These are phyloP conservation scores for Lentinula raphanica DNA, from an alignment of 768 basidiomycete genomes.

Conservation along the genomic window DNA sequence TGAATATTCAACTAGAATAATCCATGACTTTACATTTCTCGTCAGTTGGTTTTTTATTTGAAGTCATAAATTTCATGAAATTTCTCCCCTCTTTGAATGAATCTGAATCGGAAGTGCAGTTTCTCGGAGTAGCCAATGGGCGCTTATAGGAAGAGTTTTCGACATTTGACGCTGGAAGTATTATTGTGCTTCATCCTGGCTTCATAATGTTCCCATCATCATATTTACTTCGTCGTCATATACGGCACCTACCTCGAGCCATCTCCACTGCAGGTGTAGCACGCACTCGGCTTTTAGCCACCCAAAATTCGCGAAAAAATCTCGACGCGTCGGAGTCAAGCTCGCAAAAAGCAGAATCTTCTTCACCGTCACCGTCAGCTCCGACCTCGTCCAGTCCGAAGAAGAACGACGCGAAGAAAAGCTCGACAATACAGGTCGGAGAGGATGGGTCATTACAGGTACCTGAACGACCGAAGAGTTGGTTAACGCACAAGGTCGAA, in stretches of 20 bases:
- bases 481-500: constrained; percentile 53
- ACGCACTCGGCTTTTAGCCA: not conserved
- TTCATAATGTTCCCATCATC: not conserved
- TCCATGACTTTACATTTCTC: too few relatives aligned
- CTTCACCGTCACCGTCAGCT: not conserved
- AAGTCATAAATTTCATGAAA: too few relatives aligned
- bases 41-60: too few relatives aligned
- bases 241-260: not conserved
- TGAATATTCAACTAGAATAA: too few relatives aligned
- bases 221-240: not conserved
- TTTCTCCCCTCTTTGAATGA: too few relatives aligned
- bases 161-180: not conserved
- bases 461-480: constrained; percentile 29
- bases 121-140: not conserved
- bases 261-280: not conserved
- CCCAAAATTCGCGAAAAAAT: not conserved
- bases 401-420: not conserved
- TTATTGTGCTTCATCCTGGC: not conserved
- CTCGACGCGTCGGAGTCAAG: not conserved
- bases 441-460: not conserved
- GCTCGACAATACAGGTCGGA: not conserved
- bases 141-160: not conserved
- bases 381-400: not conserved
- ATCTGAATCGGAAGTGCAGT: too few relatives aligned
- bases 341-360: not conserved